These are phyloP conservation scores for Panicum miliaceum DNA, from an alignment of 176 grass and related monocot species.

Conservation along the genomic window DNA sequence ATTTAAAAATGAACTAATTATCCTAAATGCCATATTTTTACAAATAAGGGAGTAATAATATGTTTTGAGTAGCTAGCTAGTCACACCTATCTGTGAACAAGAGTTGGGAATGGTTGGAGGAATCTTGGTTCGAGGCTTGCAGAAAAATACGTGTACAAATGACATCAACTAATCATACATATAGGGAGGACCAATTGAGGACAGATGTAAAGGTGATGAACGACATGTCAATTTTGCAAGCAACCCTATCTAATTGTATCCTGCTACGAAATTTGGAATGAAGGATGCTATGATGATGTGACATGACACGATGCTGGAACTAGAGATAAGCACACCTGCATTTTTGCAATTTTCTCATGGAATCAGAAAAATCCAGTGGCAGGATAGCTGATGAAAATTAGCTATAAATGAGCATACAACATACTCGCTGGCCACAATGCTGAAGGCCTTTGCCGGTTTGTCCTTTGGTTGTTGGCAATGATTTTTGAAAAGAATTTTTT, in stretches of 20 bases:
- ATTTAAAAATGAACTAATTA: too few relatives aligned
- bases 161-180: constrained; percentile 7
- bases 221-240: constrained; percentile 27
- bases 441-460: not conserved
- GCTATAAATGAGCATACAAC: not conserved
- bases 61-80: not conserved
- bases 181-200: constrained; percentile 4
- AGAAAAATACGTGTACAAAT: constrained; percentile 2
- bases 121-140: not conserved
- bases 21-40: not conserved
- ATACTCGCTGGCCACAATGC: not conserved
- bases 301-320: constrained; percentile 33
- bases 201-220: constrained; percentile 29
- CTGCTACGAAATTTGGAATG: constrained; percentile 26
- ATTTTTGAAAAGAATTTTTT: too few relatives aligned
- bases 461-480: not conserved
- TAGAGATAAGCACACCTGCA: constrained; percentile 29
- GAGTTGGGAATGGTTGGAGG: not conserved
- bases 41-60: not conserved
- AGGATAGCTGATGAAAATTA: not conserved
- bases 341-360: constrained; percentile 21
- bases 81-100: not conserved
- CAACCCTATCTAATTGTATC: constrained; percentile 23
- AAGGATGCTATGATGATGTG: constrained; percentile 24
- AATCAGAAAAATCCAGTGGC: not conserved